Evolutionary conservation across 108 stramenopile genomes (phyloP).

Genomic region (Nannochloropsis oceanica): DNA sequence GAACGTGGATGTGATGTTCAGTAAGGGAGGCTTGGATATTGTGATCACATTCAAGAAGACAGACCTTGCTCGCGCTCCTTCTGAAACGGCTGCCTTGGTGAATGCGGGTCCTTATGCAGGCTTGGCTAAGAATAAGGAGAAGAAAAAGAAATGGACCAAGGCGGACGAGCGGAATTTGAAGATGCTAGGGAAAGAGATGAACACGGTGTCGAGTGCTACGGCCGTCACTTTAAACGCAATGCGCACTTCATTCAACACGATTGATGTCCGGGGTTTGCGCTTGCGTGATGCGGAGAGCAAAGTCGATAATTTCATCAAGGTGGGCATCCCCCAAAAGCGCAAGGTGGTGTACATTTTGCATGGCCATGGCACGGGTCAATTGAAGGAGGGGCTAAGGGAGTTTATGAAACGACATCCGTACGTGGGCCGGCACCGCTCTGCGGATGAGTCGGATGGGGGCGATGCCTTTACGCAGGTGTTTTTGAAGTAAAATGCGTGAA

Average conservation of each 20-base stretch:
- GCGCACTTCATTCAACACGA: not conserved
- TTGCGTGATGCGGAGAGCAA: not conserved
- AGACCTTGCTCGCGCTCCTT: not conserved
- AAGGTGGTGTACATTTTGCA: conserved; percentile 13
- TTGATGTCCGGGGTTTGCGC: not conserved
- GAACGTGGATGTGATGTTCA: not conserved
- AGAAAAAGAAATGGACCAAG: not conserved
- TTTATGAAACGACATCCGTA: not conserved
- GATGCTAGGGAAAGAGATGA: not conserved
- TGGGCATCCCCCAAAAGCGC: not conserved
- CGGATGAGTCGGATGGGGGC: not conserved
- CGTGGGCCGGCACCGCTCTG: not conserved
- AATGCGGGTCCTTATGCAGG: not conserved
- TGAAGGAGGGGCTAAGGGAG: conserved; percentile 18
- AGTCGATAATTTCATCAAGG: not conserved
- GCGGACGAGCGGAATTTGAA: not conserved
- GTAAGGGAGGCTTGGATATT: not conserved
- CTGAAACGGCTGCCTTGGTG: not conserved
- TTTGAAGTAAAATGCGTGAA: not conserved
- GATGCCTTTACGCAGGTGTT: not conserved
- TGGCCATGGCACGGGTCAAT: conserved; percentile 31
- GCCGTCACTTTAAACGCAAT: not conserved
- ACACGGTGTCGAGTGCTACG: not conserved
- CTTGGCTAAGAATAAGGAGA: not conserved
- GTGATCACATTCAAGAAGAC: not conserved